These are phyloP conservation scores for Paecilomyces fulvus DNA, from an alignment of 2,329 filamentous ascomycete genomes.

Conservation along the genomic window DNA sequence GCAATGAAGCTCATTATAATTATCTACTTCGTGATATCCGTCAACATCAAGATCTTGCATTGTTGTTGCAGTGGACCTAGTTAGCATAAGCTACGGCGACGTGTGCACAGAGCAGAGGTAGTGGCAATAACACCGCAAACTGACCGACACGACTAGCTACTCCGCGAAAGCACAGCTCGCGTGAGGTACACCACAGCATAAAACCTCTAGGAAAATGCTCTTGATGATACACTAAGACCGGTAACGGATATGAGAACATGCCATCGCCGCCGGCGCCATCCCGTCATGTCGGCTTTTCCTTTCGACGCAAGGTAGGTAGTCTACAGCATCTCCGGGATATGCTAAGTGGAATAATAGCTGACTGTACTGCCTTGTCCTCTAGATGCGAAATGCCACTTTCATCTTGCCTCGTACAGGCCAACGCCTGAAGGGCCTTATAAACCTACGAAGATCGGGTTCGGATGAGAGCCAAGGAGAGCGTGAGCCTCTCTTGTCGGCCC, in stretches of 20 bases:
- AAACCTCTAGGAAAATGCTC: background rate
- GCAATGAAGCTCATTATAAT: too few species aligned
- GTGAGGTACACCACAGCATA: background rate
- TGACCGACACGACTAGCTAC: background rate
- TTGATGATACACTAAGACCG: background rate
- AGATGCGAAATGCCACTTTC: constrained; percentile 77
- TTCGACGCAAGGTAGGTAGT: constrained; percentile 24
- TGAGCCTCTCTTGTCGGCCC: constrained; percentile 23
- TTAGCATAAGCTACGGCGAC: background rate
- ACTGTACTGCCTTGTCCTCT: constrained; percentile 1
- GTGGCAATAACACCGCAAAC: background rate
- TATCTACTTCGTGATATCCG: background rate
- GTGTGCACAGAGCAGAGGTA: background rate
- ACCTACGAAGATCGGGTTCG: constrained; percentile 52
- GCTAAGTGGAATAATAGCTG: background rate
- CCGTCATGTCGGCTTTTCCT: constrained; percentile 19
- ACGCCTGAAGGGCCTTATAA: constrained; percentile 71
- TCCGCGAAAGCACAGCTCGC: background rate
- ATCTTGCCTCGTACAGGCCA: constrained; percentile 81
- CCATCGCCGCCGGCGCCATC: constrained; percentile 19
- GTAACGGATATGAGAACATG: constrained; percentile 19
- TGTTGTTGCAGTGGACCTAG: background rate
- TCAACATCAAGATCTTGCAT: background rate
- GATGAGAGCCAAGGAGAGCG: constrained; percentile 33
- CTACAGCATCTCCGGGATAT: background rate